A percentile compares a stretch with the other conserved stretches of the same genome.
Evolutionary conservation across 345 rosid genomes (phyloP).

Genomic region (Pistacia atlantica): DNA sequence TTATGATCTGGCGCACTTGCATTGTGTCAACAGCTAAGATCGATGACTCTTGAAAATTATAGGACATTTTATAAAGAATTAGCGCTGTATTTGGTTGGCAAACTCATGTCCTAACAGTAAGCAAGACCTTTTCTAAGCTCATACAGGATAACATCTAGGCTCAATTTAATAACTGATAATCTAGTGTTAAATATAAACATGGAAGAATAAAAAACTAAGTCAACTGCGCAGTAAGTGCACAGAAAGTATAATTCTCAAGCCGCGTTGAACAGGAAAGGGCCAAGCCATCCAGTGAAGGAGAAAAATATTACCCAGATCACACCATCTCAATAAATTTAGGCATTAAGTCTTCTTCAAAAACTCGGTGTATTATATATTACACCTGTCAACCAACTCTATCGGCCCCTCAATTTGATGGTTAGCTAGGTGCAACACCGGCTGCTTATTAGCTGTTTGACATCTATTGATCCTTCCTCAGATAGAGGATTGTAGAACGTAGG

Average conservation of each 20-base stretch:
- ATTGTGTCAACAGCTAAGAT: no score
- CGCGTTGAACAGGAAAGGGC: constrained; percentile 2
- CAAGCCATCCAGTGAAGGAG: not conserved
- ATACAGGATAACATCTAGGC: no score
- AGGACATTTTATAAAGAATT: not conserved
- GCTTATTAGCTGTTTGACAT: not conserved
- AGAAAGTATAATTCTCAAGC: not conserved
- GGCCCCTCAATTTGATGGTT: not conserved
- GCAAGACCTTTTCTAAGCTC: not conserved
- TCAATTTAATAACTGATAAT: no score
- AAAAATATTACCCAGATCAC: not conserved
- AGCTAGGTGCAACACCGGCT: not conserved
- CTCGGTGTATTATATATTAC: not conserved
- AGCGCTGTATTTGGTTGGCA: constrained; percentile 7
- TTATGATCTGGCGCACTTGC: no score
- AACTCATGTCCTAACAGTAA: not conserved
- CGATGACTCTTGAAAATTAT: not conserved
- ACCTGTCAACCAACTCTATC: not conserved
- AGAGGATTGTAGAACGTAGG: not conserved
- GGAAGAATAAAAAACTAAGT: not conserved
- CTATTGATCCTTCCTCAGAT: not conserved
- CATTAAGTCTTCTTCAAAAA: not conserved
- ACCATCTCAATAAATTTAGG: not conserved
- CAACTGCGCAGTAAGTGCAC: not conserved
- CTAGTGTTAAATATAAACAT: no score